Evolutionary conservation across 202 grass and related monocot species (phyloP), one percentile per base, ranked within the genome.

Genomic region (Musa balbisiana): DNA sequence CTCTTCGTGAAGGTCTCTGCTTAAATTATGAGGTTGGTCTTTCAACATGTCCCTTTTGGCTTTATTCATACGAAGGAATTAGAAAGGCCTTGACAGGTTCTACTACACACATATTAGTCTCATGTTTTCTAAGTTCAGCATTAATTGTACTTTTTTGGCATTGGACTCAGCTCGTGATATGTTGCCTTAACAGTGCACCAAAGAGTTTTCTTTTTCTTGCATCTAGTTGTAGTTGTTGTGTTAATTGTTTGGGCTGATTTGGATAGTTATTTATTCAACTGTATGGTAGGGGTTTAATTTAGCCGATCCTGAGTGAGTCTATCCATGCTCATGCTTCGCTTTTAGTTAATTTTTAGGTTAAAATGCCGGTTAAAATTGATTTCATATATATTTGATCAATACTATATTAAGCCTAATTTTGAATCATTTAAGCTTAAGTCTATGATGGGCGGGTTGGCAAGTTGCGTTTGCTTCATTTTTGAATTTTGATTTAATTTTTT

Each of bases 11-110:
- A 76, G 91, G 85, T 6, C 82, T 87, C 56, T 81, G 75, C 62
- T 82, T 99, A 75, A 95, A 95, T 51, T 83, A 99, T 21, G 95
- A 92, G 91, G 95, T 99, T 54, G 52, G 72, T 77, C 26, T 71
- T 69, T 73, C 69, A 50, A 33, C 75, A 53, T 79, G 25, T 22
- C 55, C 19, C 29, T 73, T 80, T 27, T 16, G 14, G 16, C 59
- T 56, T 59, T 22, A 58, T 19, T 49, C 22, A 17, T 49, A 51
- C 26, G 49, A 2, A 6, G 6, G 11, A 11, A 13, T 49, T 21
- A 13, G 20, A 3, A 26, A 55, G 33, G 33, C 33, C 14, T 27
- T 19, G 5, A 74, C 14, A 29, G 20, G 72, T 29, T 74, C 52
- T 29, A 17, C 10, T 53, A 9, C 19, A 5, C 14, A n/a, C 26